A percentile compares a stretch with the other conserved stretches of the same genome.
phyloP scores from a whole-genome alignment of 495 filamentous ascomycete genomes.

The Xylaria acuta region DNA sequence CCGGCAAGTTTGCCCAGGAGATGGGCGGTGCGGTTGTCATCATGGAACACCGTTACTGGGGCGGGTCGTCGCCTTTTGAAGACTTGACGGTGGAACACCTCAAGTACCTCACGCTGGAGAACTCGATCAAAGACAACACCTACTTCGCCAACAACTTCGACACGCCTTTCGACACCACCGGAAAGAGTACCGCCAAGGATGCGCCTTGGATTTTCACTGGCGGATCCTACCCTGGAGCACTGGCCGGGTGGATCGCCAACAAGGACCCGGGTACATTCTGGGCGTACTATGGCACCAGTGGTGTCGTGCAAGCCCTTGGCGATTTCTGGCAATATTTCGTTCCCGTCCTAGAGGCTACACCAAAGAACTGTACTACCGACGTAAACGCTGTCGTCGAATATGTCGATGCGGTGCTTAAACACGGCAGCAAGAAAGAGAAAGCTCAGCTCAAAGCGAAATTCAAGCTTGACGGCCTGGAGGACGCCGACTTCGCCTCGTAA shows the following conservation, averaged over 20 bases:
- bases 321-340: conserved; percentile 73
- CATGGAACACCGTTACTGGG: conserved; percentile 67
- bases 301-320: conserved; percentile 66
- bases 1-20: conserved; percentile 60
- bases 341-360: conserved; percentile 67
- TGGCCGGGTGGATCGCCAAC: conserved; percentile 67
- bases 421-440: conserved; percentile 53
- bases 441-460: conserved; percentile 64
- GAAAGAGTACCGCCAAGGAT: conserved; percentile 58
- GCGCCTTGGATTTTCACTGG: conserved; percentile 70
- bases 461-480: conserved; percentile 56
- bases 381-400: conserved; percentile 61
- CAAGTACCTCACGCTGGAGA: conserved; percentile 66
- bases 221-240: conserved; percentile 69
- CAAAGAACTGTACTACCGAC: conserved; percentile 68
- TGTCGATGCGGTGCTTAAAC: conserved; percentile 56
- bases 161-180: conserved; percentile 62
- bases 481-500: conserved; percentile 63
- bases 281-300: conserved; percentile 70
- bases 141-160: conserved; percentile 67
- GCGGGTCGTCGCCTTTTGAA: conserved; percentile 65
- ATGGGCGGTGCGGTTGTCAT: conserved; percentile 64
- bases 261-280: conserved; percentile 68
- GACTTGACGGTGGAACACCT: conserved; percentile 62
- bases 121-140: conserved; percentile 66